Evolutionary conservation across 176 grass and related monocot genomes (phyloP).

Genomic region (Guadua angustifolia): DNA sequence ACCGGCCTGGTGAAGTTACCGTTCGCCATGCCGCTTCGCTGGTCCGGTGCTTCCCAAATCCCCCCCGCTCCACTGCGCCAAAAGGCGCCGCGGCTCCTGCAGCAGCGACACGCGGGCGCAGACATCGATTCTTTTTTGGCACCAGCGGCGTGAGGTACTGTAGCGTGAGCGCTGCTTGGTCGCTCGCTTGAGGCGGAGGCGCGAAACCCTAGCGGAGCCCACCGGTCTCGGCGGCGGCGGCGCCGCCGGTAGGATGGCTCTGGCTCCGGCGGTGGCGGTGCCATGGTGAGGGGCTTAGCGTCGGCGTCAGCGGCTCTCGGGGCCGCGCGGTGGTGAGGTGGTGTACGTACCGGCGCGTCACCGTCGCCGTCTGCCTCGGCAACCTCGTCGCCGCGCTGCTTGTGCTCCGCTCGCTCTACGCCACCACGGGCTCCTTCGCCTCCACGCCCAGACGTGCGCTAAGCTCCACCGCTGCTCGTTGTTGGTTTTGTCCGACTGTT

Average conservation of each 20-base stretch:
- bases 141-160: not conserved
- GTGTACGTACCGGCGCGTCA: conserved; percentile 60
- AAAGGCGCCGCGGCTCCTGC: not conserved
- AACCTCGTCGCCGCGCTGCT: conserved; percentile 73
- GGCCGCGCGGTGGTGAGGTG: conserved; percentile 48
- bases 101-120: conserved; percentile 25
- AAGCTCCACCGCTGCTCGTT: not conserved
- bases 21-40: not conserved
- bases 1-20: not conserved
- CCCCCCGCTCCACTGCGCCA: not conserved
- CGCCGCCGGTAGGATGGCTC: conserved; percentile 40
- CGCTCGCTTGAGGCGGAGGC: conserved; percentile 1
- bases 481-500: not conserved
- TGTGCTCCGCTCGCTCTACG: conserved; percentile 61
- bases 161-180: not conserved
- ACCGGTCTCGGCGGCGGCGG: not conserved
- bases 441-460: conserved; percentile 34
- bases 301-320: conserved; percentile 17
- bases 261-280: conserved; percentile 29
- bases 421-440: conserved; percentile 22
- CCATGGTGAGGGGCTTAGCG: conserved; percentile 41
- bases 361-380: conserved; percentile 61
- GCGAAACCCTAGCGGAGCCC: conserved; percentile 28
- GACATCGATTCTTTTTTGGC: not conserved
- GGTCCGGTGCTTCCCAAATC: not conserved